phyloP scores from a whole-genome alignment of 1,284 basidiomycete species.

The Pseudozyma sp. region DNA sequence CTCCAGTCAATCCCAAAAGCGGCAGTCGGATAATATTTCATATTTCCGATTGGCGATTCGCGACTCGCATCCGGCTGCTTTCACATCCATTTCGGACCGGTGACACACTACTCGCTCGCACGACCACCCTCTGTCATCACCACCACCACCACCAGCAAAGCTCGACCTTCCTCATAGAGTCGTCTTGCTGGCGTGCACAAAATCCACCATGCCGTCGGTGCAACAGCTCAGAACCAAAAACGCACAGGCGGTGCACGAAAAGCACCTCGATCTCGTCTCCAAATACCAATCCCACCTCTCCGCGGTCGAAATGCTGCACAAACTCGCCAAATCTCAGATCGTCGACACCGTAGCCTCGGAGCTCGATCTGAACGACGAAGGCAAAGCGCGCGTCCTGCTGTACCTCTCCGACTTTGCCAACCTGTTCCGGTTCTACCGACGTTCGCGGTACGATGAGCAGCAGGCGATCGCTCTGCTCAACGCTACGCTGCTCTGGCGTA shows the following conservation, averaged over 20 bases:
- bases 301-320: slow-evolving; percentile 25
- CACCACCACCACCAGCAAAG: too few species aligned
- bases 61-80: slow-evolving; percentile 1
- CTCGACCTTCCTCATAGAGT: too few species aligned
- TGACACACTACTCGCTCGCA: not conserved
- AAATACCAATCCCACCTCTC: slow-evolving; percentile 23
- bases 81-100: not conserved
- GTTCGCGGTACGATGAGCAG: slow-evolving; percentile 46
- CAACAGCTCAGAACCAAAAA: slow-evolving; percentile 29
- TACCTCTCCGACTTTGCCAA: slow-evolving; percentile 50
- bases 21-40: too few species aligned
- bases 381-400: slow-evolving; percentile 19
- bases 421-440: slow-evolving; percentile 59
- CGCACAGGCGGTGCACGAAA: slow-evolving; percentile 45
- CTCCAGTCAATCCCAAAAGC: too few species aligned
- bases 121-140: not conserved
- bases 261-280: slow-evolving; percentile 45
- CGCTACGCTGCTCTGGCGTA: slow-evolving; percentile 55
- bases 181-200: not conserved
- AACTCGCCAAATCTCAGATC: slow-evolving; percentile 35
- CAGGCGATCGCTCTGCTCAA: slow-evolving; percentile 48
- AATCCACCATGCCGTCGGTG: slow-evolving; percentile 29
- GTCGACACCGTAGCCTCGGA: slow-evolving; percentile 28
- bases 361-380: slow-evolving; percentile 40
- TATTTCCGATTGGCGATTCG: not conserved